phyloP scores from a whole-genome alignment of 2,329 filamentous ascomycete genomes.

The Cordyceps fumosorosea region DNA sequence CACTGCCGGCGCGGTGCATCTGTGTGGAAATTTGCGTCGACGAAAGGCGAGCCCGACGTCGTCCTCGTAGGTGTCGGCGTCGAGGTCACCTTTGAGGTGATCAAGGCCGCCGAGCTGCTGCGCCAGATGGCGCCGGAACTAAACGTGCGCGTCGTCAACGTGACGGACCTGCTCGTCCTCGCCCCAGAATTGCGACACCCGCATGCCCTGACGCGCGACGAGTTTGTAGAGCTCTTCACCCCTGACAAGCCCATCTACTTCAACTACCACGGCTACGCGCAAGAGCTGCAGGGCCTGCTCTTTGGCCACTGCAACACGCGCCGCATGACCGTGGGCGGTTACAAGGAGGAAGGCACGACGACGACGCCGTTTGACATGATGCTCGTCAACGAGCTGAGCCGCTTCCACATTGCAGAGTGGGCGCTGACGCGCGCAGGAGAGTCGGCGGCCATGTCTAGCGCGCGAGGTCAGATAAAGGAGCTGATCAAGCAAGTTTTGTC shows the following conservation, averaged over 20 bases:
- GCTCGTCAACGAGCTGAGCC: constrained; percentile 53
- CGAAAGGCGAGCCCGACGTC: constrained; percentile 45
- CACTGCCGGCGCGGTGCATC: constrained; percentile 55
- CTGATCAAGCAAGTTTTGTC: not conserved
- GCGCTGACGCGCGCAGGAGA: constrained; percentile 44
- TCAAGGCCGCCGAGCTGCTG: constrained; percentile 53
- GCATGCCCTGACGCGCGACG: constrained; percentile 45
- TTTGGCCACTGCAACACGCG: constrained; percentile 49
- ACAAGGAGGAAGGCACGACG: constrained; percentile 59
- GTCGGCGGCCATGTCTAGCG: not conserved
- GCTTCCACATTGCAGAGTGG: constrained; percentile 51
- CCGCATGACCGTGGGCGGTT: constrained; percentile 50
- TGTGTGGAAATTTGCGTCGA: constrained; percentile 55
- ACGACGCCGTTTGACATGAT: constrained; percentile 67
- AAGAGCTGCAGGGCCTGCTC: constrained; percentile 53
- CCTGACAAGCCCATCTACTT: constrained; percentile 49
- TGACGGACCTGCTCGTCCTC: constrained; percentile 60
- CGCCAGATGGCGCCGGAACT: constrained; percentile 42
- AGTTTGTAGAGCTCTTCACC: constrained; percentile 53
- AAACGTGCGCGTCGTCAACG: constrained; percentile 56
- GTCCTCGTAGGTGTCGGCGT: constrained; percentile 59
- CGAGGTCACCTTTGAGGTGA: constrained; percentile 59
- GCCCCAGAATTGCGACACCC: constrained; percentile 49
- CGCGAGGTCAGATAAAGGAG: not conserved
- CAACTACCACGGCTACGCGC: constrained; percentile 61